phyloP scores from a whole-genome alignment of 129 eudicot species.

The Helianthus tuberosus region DNA sequence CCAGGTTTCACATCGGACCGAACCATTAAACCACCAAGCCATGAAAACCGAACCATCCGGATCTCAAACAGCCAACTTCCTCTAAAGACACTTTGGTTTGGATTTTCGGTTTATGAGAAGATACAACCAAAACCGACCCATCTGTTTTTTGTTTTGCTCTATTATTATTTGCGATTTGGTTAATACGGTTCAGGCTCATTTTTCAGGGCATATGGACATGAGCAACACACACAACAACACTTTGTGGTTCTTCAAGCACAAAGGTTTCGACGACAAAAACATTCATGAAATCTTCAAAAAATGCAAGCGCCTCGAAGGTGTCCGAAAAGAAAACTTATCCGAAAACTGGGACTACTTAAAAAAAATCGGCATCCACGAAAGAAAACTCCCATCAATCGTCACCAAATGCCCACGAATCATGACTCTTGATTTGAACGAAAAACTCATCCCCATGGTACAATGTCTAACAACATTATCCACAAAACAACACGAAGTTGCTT shows the following conservation, averaged over 20 bases:
- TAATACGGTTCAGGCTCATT: no score
- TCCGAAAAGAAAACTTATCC: slow-evolving; percentile 60
- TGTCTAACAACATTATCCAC: slow-evolving; percentile 71
- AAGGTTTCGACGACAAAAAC: slow-evolving; percentile 83
- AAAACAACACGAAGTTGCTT: slow-evolving; percentile 81
- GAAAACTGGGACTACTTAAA: slow-evolving; percentile 83
- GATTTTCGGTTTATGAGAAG: not conserved
- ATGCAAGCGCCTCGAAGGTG: slow-evolving; percentile 79
- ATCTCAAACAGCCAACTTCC: no score
- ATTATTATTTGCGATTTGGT: not conserved
- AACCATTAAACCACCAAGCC: no score
- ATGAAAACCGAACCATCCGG: no score
- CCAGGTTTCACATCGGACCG: no score
- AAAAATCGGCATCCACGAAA: slow-evolving; percentile 86
- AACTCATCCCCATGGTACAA: slow-evolving; percentile 83
- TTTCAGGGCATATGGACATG: slow-evolving; percentile 67
- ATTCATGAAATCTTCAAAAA: slow-evolving; percentile 69
- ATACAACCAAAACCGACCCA: not conserved
- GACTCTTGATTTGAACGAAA: slow-evolving; percentile 71
- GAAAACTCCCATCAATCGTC: slow-evolving; percentile 82
- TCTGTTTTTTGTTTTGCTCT: not conserved
- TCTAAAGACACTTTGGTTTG: not conserved
- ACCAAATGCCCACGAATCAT: slow-evolving; percentile 84
- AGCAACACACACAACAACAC: slow-evolving; percentile 60
- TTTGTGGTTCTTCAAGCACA: slow-evolving; percentile 89